Percentiles rank a stretch among this genome's conserved stretches.
These are phyloP conservation scores for Gymnopilus junonius DNA, from an alignment of 768 basidiomycete genomes.

Conservation along the genomic window DNA sequence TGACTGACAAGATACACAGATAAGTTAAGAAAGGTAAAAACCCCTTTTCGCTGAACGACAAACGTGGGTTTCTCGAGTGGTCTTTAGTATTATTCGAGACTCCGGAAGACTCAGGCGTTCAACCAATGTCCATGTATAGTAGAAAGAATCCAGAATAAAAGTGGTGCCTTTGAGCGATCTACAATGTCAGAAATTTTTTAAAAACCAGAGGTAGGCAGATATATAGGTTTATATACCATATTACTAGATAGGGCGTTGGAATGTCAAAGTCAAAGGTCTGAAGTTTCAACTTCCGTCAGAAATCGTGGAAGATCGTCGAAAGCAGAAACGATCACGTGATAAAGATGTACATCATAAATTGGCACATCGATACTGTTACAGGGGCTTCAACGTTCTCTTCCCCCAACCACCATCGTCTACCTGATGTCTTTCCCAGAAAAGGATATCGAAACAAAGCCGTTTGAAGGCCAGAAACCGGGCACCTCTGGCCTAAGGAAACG, in stretches of 20 bases:
- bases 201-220: background rate
- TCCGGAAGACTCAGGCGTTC: background rate
- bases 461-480: slow-evolving; percentile 95
- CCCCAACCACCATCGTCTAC: slow-evolving; percentile 5
- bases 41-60: background rate
- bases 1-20: background rate
- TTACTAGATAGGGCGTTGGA: too few relatives aligned
- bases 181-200: background rate
- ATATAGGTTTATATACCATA: too few relatives aligned
- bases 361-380: slow-evolving; percentile 26
- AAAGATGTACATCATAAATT: slow-evolving; percentile 34
- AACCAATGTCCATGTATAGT: background rate
- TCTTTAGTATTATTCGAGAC: background rate
- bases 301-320: slow-evolving; percentile 18
- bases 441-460: slow-evolving; percentile 82
- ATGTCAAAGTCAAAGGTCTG: background rate
- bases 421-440: slow-evolving; percentile 56
- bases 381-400: slow-evolving; percentile 12
- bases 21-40: background rate
- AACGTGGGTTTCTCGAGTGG: background rate
- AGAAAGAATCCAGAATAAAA: background rate
- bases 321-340: slow-evolving; percentile 34
- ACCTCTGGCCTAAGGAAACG: slow-evolving; percentile 97
- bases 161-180: background rate
- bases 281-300: slow-evolving; percentile 1